A percentile compares a stretch with the other conserved stretches of the same genome.
phyloP scores from a whole-genome alignment of 2,329 filamentous ascomycete species.

The Aspergillus sp. region DNA sequence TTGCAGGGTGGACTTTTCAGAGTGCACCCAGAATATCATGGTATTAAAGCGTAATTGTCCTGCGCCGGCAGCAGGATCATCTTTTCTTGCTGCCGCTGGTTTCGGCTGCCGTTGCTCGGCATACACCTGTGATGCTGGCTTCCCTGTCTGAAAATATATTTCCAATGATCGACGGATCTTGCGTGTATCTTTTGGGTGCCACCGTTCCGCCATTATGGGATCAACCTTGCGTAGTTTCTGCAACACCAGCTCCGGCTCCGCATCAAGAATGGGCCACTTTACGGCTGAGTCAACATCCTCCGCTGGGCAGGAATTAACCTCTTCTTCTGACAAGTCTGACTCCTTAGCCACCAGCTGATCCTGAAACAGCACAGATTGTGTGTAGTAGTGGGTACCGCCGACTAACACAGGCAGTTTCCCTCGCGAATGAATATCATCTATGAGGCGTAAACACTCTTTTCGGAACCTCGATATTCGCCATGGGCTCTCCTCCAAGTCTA shows the following conservation, averaged over 20 bases:
- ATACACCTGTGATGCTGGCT: slow-evolving; percentile 81
- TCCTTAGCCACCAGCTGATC: slow-evolving; percentile 59
- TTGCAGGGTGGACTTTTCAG: slow-evolving; percentile 66
- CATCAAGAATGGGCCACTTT: slow-evolving; percentile 70
- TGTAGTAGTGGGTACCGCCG: slow-evolving; percentile 94
- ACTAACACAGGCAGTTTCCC: slow-evolving; percentile 86
- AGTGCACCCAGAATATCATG: slow-evolving; percentile 84
- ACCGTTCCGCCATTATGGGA: slow-evolving; percentile 81
- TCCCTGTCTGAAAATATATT: slow-evolving; percentile 82
- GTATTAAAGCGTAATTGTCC: slow-evolving; percentile 54
- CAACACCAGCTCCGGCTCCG: slow-evolving; percentile 69
- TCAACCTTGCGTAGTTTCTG: slow-evolving; percentile 76
- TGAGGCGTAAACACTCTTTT: slow-evolving; percentile 64
- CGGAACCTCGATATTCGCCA: slow-evolving; percentile 84
- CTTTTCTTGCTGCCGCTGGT: slow-evolving; percentile 23
- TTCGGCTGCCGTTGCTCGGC: slow-evolving; percentile 63
- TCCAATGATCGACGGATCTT: slow-evolving; percentile 89
- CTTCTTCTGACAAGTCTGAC: slow-evolving; percentile 23
- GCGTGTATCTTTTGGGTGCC: slow-evolving; percentile 90
- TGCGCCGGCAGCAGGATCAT: slow-evolving; percentile 15
- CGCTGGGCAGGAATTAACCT: slow-evolving; percentile 20
- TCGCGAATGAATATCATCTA: slow-evolving; percentile 73
- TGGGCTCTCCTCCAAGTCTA: slow-evolving; percentile 71
- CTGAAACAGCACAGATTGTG: slow-evolving; percentile 81
- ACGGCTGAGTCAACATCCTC: slow-evolving; percentile 25